Conservation (phyloP, 2,329 filamentous ascomycete species). For the Phyllosticta citriasiana region DNA sequence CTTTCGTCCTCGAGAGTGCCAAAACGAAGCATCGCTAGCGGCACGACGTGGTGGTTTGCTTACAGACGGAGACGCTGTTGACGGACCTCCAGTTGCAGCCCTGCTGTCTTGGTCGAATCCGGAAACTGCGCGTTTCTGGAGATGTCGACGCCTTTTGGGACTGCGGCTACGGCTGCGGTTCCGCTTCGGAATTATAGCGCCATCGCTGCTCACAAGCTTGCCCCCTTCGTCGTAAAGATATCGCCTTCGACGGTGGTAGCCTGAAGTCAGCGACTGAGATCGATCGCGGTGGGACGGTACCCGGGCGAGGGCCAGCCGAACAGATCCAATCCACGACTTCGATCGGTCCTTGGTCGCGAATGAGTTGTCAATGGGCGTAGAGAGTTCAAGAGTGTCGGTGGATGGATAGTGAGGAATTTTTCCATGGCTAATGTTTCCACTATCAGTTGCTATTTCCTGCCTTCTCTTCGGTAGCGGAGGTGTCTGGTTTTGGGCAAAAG, state of each 20-base stretch:
- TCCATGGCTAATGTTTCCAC: neutral
- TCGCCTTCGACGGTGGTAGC: neutral
- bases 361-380: slow-evolving; percentile 9
- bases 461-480: neutral
- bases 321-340: slow-evolving; percentile 29
- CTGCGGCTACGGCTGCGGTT: slow-evolving; percentile 1
- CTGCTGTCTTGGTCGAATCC: neutral
- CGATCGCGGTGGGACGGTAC: slow-evolving; percentile 10
- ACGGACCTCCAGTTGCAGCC: neutral
- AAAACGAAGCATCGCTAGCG: slow-evolving; percentile 34
- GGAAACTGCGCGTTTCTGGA: slow-evolving; percentile 1
- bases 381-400: slow-evolving; percentile 9
- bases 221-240: slow-evolving; percentile 7
- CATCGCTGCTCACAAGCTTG: slow-evolving; percentile 2
- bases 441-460: neutral
- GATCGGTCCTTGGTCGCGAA: slow-evolving; percentile 19
- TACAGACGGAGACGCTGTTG: neutral
- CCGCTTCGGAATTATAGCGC: neutral
- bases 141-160: slow-evolving; percentile 4
- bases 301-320: slow-evolving; percentile 25
- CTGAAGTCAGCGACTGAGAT: slow-evolving; percentile 4
- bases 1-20: slow-evolving; percentile 32
- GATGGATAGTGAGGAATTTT: neutral
- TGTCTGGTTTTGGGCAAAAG: neutral
- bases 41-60: slow-evolving; percentile 28